phyloP scores from a whole-genome alignment of 139 green algal genomes.

The Coelastrella sp. region DNA sequence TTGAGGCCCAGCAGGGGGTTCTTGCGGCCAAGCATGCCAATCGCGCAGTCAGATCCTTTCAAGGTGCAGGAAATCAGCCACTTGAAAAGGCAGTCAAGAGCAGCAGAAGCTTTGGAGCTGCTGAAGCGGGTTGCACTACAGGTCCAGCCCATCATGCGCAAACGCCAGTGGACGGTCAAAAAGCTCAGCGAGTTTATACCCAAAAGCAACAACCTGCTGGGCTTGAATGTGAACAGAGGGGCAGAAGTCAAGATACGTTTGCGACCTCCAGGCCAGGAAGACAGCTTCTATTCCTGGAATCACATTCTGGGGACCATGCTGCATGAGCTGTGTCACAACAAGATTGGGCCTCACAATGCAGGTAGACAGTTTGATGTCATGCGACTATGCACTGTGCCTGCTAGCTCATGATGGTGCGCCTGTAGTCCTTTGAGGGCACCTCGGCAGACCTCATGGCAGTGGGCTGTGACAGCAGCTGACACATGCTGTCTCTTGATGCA shows the following conservation, averaged over 20 bases:
- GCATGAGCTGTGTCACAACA: slow-evolving; percentile 90
- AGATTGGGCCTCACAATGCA: slow-evolving; percentile 72
- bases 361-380: background rate
- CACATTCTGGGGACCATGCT: slow-evolving; percentile 91
- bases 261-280: slow-evolving; percentile 27
- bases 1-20: no score
- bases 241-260: slow-evolving; percentile 69
- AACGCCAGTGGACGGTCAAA: slow-evolving; percentile 60
- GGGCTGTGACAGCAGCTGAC: no score
- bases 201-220: slow-evolving; percentile 70
- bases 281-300: slow-evolving; percentile 77
- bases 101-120: slow-evolving; percentile 64
- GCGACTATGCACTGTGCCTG: no score
- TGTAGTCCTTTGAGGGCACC: no score
- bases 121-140: slow-evolving; percentile 74
- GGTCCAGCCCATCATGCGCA: slow-evolving; percentile 91
- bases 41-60: background rate
- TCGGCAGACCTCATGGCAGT: no score
- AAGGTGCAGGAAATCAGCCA: slow-evolving; percentile 18
- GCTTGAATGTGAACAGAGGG: slow-evolving; percentile 63
- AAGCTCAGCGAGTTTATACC: slow-evolving; percentile 86
- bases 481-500: no score
- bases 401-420: no score
- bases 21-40: background rate
- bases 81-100: background rate